Conservation (phyloP, 2,329 filamentous ascomycete species). For the Curvularia sp. region DNA sequence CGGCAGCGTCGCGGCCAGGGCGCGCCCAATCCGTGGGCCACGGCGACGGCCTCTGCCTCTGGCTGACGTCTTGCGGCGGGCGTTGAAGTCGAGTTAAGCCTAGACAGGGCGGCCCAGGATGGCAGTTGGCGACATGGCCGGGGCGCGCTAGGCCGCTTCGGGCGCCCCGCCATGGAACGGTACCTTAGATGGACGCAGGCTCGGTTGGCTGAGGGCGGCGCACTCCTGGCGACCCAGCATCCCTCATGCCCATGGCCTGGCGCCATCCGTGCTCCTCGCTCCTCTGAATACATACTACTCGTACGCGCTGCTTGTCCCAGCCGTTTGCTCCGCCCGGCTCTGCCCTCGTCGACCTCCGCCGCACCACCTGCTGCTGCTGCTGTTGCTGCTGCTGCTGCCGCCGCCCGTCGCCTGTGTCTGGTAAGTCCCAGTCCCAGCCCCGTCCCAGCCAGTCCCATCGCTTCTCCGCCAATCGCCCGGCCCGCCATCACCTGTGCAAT, state of each 20-base stretch:
- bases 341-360: constrained; percentile 2
- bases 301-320: constrained; percentile 9
- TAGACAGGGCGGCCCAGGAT: constrained; percentile 7
- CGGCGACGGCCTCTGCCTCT: too few species aligned
- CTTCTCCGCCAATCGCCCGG: too few species aligned
- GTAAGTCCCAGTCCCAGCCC: constrained; percentile 18
- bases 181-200: constrained; percentile 4
- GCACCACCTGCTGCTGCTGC: not conserved
- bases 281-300: not conserved
- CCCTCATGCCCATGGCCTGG: not conserved
- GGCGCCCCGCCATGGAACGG: constrained; percentile 17
- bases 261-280: constrained; percentile 18
- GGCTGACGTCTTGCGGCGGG: not conserved
- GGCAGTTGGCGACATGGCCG: constrained; percentile 8
- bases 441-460: too few species aligned
- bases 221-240: constrained; percentile 17
- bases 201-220: constrained; percentile 18
- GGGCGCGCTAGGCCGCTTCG: constrained; percentile 17
- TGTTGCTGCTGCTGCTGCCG: constrained; percentile 6
- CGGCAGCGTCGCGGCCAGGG: constrained; percentile 6
- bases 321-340: constrained; percentile 10
- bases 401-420: constrained; percentile 20
- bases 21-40: not conserved
- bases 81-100: constrained; percentile 5
- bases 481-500: not conserved